Evolutionary conservation across 441 rosid species (phyloP), one percentile per base, ranked within the genome.

Genomic region (Aquilaria agallochum): DNA sequence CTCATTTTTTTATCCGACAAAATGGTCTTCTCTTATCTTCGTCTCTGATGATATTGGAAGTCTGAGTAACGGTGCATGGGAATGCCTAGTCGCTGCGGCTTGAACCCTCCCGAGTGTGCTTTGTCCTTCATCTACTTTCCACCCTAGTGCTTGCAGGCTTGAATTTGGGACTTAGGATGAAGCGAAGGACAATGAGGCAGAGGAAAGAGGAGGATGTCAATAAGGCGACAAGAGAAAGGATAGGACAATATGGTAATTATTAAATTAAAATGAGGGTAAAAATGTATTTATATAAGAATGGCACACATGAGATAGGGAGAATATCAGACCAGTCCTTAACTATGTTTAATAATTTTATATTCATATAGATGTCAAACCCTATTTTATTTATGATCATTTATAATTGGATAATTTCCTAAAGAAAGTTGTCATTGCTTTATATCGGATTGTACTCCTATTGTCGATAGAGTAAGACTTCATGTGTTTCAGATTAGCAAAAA

Each of bases 41-140:
- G 14, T 62, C 66, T 97, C 98, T 58, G 89, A 91, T 72, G 97
- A 94, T 20, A 20, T 20, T 20, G 68, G 75, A 91, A 78, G 88
- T 56, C 56, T 90, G 98, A 71, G 95, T 96, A 57, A 73, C 92
- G 50, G 97, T 92, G 11, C 98, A 97, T 20, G 89, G 89, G 69
- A 96, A 95, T 20, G 27, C 27, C 27, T 20, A 20, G 27, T 20
- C 1, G 27, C 27, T 20, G 27, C 27, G 27, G 27, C 27, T 20
- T 20, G 27, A 20, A 20, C 27, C 27, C 27, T 72, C 98, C 96
- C 33, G 97, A 91, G 71, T 96, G 96, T 69, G 98, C 97, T 94
- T 51, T 33, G 49, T 58, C 34, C 42, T 48, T 49, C 53, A 20
- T 20, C 27, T 20, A 20, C 27, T 20, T 65, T 32, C 36, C 54